phyloP scores from a whole-genome alignment of 2,329 filamentous ascomycete species.

The Dendrostoma leiphaemia region DNA sequence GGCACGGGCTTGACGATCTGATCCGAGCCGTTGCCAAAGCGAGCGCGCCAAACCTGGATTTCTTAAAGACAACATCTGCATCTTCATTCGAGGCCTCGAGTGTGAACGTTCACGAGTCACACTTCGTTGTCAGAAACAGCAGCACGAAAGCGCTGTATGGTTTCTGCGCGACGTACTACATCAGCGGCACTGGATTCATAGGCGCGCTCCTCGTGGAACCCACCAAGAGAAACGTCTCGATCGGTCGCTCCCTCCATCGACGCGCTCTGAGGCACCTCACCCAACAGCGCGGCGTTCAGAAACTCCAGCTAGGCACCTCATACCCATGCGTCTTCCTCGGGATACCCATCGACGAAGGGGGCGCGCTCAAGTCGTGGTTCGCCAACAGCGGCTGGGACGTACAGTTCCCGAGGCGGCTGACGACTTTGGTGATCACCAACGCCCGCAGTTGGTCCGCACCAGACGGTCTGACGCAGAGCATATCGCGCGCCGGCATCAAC shows the following conservation, averaged over 20 bases:
- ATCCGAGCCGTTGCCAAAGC: slow-evolving; percentile 68
- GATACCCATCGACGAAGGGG: slow-evolving; percentile 60
- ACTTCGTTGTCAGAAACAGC: slow-evolving; percentile 92
- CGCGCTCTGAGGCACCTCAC: slow-evolving; percentile 73
- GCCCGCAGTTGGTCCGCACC: slow-evolving; percentile 73
- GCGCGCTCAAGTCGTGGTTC: slow-evolving; percentile 70
- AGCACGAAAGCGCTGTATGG: slow-evolving; percentile 89
- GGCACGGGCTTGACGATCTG: slow-evolving; percentile 70
- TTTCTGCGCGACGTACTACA: slow-evolving; percentile 86
- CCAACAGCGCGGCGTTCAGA: slow-evolving; percentile 70
- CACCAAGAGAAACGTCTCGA: slow-evolving; percentile 78
- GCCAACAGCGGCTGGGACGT: slow-evolving; percentile 86
- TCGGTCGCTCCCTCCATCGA: slow-evolving; percentile 85
- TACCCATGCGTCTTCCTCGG: slow-evolving; percentile 86
- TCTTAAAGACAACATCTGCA: slow-evolving; percentile 67
- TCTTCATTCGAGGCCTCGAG: slow-evolving; percentile 74
- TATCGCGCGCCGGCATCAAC: slow-evolving; percentile 70
- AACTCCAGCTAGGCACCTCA: slow-evolving; percentile 76
- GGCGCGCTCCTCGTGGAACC: slow-evolving; percentile 90
- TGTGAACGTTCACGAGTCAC: slow-evolving; percentile 70
- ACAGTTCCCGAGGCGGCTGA: slow-evolving; percentile 53
- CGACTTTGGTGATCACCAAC: slow-evolving; percentile 71
- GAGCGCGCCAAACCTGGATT: slow-evolving; percentile 64
- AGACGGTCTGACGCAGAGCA: slow-evolving; percentile 70
- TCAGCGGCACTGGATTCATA: slow-evolving; percentile 70